Evolutionary conservation across 805 yeast genomes (phyloP).

Genomic region (Spencermartinsiella europaea): DNA sequence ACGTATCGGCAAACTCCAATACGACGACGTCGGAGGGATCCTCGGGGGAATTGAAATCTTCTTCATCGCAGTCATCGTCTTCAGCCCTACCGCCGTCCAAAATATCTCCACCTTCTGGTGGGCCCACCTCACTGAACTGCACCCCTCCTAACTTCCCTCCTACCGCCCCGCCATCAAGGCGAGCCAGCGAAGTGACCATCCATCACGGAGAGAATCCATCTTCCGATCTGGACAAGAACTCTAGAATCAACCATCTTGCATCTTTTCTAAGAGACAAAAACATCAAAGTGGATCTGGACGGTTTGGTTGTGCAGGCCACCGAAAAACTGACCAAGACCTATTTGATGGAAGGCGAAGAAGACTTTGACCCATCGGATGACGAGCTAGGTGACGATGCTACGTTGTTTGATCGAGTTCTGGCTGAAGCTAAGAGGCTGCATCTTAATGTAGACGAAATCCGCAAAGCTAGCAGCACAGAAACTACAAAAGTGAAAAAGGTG

Average conservation of each 20-base stretch:
- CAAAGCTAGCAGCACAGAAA: slow-evolving; percentile 9
- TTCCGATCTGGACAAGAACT: background rate
- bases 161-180: background rate
- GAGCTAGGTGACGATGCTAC: slow-evolving; percentile 17
- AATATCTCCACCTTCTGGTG: background rate
- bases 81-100: background rate
- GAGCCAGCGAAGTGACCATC: background rate
- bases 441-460: slow-evolving; percentile 20
- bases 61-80: background rate
- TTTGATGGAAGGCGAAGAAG: slow-evolving; percentile 21
- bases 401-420: slow-evolving; percentile 22
- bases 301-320: slow-evolving; percentile 13
- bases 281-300: slow-evolving; percentile 15
- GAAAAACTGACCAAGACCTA: slow-evolving; percentile 15
- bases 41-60: background rate
- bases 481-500: background rate
- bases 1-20: slow-evolving; percentile 1
- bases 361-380: slow-evolving; percentile 11
- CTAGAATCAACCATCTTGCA: slow-evolving; percentile 7
- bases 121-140: background rate
- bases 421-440: slow-evolving; percentile 21
- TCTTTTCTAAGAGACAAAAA: slow-evolving; percentile 3
- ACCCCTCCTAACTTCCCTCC: background rate
- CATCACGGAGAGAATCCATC: no score
- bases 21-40: background rate